Base-by-base conservation (phyloP, 2,329 filamentous ascomycete genomes). In the Hymenoscyphus fraxineus region DNA sequence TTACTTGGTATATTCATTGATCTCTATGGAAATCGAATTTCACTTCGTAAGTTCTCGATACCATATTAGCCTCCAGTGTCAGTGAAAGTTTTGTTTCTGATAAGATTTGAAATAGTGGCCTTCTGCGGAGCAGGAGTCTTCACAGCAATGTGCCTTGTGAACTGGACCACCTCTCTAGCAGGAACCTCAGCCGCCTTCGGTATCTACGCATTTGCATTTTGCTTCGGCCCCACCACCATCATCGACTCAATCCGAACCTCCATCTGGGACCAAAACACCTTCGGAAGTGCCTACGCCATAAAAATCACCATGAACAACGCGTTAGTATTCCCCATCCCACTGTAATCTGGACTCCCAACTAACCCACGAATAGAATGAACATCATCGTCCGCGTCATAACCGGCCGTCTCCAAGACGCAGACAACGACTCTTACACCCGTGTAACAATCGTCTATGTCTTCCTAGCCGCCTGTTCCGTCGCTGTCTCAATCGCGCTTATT, bases 251-350 rank as follows among this genome's bases (percentile, higher is more conserved):
- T 87, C 32, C 82, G 86, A 16, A 86, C 85, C 0, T 80, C 80
- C 0, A 81, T 88, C 73, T 86, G 83, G 82, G 79, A 86, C 32
- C 82, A 85, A 63, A 82, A 82, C 2, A 82, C 85, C 0, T 88
- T 88, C 64, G 85, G 85, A 0, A 82, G 83, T 0, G 86, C 82
- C 0, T 88, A 87, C 65, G 80, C 83, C 0, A 73, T 87, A 63
- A 88, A 88, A 65, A 81, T 88, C 41, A 82, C 82, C 27, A 83
- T 87, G 71, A 87, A 88, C 71, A 88, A 88, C 63, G 77, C 78
- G 78, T 80, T 70, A 62, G 77, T 63, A 65, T 38, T 41, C 35
- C 22, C 39, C 19, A 40, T 59, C 15, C 19, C n/a, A 19, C 19
- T 32, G 41, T 15, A 15, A 16, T 12, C 51, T 22, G 16, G 19